Evolutionary conservation across 148 eudicot species (phyloP).

Genomic region (Chenopodium berlandieri): DNA sequence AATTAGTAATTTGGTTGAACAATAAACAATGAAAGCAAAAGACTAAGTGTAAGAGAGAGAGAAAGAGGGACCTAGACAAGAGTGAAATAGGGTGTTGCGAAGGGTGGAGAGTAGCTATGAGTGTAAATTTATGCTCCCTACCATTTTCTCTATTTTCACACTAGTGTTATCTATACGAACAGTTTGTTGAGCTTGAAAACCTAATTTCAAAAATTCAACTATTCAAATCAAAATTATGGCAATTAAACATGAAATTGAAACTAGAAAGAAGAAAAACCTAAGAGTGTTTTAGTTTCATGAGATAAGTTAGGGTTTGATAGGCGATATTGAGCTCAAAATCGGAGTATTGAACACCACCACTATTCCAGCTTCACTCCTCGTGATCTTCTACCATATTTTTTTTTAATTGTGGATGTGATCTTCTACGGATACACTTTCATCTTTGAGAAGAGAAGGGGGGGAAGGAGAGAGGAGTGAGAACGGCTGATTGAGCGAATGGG

Average conservation of each 20-base stretch:
- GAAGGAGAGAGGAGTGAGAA: too few relatives aligned
- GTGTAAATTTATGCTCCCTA: not conserved
- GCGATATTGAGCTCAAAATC: conserved; percentile 76
- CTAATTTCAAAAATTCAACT: conserved; percentile 13
- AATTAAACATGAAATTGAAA: not conserved
- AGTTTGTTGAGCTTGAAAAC: conserved; percentile 2
- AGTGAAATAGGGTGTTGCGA: conserved; percentile 41
- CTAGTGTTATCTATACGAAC: not conserved
- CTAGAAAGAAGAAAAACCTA: conserved; percentile 42
- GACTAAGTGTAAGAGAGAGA: not conserved
- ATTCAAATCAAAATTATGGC: not conserved
- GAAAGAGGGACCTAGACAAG: conserved; percentile 36
- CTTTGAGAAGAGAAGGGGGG: too few relatives aligned
- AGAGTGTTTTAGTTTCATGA: conserved; percentile 84
- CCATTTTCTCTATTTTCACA: conserved; percentile 17
- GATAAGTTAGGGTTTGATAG: conserved; percentile 58
- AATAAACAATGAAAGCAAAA: too few relatives aligned
- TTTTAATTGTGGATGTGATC: too few relatives aligned
- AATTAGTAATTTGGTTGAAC: not conserved
- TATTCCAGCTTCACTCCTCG: conserved; percentile 23
- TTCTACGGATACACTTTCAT: too few relatives aligned
- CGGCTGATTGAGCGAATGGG: too few relatives aligned
- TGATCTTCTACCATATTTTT: conserved; percentile 36
- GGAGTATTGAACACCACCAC: conserved; percentile 60
- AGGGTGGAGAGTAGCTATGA: conserved; percentile 43